Percentiles rank a stretch among this genome's conserved stretches.
Evolutionary conservation across 805 yeast genomes (phyloP).

Genomic region (Saccharomycopsis synnaedendra): DNA sequence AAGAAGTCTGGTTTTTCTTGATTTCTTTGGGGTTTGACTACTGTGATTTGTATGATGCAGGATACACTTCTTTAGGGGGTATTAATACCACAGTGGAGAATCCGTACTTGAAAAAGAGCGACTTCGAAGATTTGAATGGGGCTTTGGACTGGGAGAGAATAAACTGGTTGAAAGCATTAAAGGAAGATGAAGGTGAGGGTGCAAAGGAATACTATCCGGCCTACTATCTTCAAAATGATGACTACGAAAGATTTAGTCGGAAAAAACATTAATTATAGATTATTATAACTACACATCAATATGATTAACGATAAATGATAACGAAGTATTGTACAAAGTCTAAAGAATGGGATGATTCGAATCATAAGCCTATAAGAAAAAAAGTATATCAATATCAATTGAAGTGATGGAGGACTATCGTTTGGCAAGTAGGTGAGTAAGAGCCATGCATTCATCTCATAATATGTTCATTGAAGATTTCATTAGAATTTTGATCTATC

Average conservation of each 20-base stretch:
- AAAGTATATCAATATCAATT: too few relatives aligned
- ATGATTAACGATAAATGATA: not conserved
- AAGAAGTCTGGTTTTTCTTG: constrained; percentile 79
- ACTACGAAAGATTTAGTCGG: constrained; percentile 14
- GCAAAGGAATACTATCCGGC: constrained; percentile 14
- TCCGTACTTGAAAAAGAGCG: constrained; percentile 36
- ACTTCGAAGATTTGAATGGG: constrained; percentile 1
- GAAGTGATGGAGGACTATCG: too few relatives aligned
- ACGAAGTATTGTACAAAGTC: too few relatives aligned
- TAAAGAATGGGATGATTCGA: too few relatives aligned
- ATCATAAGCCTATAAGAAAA: too few relatives aligned
- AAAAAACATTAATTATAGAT: not conserved
- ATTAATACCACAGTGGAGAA: constrained; percentile 58
- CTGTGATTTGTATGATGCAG: constrained; percentile 67
- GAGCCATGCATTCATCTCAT: too few relatives aligned
- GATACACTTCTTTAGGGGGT: constrained; percentile 89
- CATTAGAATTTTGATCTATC: too few relatives aligned
- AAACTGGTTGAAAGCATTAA: not conserved
- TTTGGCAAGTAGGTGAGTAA: too few relatives aligned
- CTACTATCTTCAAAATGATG: constrained; percentile 14
- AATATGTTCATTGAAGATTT: too few relatives aligned
- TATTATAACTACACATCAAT: not conserved
- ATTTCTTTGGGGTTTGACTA: constrained; percentile 47
- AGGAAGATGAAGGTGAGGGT: not conserved
- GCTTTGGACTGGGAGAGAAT: not conserved